Base-by-base conservation (phyloP, 116 monocot genomes). In the Iris pallida region DNA sequence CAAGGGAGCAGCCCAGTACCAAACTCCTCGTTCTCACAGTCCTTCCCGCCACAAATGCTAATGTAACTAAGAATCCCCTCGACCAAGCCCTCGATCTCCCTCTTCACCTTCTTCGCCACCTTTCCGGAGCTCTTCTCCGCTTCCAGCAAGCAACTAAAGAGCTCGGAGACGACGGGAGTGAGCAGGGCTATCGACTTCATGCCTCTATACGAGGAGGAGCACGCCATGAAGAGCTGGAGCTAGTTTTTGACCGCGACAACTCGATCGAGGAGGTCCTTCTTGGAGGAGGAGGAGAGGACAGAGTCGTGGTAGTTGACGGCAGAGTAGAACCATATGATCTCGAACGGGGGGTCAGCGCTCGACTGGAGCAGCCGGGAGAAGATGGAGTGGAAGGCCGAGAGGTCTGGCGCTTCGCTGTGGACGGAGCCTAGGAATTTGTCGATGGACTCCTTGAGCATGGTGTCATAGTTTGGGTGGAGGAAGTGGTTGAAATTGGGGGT, bases 291-390 rank as follows among this genome's bases (percentile, higher is more conserved):
- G 9, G 15, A 15, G 6, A 70, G 47, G 6, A 73, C 11, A 8
- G 60, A 13, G 17, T 86, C 86, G 73, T 80, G 79, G 73, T 84
- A 83, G 68, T 53, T 63, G 49, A 87, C 77, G 19, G 92, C 97
- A 42, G 84, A 59, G 85, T 89, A 85, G 55, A 97, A 81, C 92
- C 92, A 92, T 53, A 92, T 16, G 48, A 85, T 45, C 81, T 92
- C 97, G 48, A 97, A 71, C 13, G 92, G 92, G 0, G 97, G 92
- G 48, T 97, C 85, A 19, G 76, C 19, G 55, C 51, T 70, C 55
- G 85, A 85, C 57, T 89, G 84, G 19, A 97, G 65, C 11, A 85
- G 53, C 20, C 92, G 85, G 48, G 76, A 84, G 75, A 85, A 87
- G 46, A 92, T 67, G n/a, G 87, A 81, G 6, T 73, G 89, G 77